These are phyloP conservation scores for Myxozyma neotropica DNA, from an alignment of 805 yeast genomes.

Conservation along the genomic window DNA sequence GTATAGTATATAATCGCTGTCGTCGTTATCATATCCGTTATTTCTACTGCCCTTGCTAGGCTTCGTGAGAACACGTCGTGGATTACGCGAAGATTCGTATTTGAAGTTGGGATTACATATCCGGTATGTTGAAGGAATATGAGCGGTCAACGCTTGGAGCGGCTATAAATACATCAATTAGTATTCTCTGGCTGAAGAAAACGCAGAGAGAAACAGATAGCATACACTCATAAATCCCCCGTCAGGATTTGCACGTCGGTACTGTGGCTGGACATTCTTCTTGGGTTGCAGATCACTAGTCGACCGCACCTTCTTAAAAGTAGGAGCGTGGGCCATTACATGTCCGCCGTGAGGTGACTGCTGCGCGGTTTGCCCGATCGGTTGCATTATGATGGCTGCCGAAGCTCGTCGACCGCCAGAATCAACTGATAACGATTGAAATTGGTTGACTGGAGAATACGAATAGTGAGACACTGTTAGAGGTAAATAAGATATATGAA, in stretches of 20 bases:
- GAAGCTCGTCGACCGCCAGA: conserved; percentile 24
- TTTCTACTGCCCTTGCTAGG: conserved; percentile 82
- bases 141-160: conserved; percentile 72
- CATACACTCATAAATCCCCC: conserved; percentile 37
- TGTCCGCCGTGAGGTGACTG: not conserved
- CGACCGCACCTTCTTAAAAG: conserved; percentile 26
- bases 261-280: conserved; percentile 32
- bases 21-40: conserved; percentile 84
- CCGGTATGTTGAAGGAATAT: conserved; percentile 75
- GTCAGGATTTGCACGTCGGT: conserved; percentile 36
- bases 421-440: conserved; percentile 28
- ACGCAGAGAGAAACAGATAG: not conserved
- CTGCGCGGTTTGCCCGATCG: not conserved
- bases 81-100: conserved; percentile 82
- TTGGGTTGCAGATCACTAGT: conserved; percentile 29
- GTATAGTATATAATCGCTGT: conserved; percentile 86
- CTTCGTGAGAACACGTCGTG: conserved; percentile 88
- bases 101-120: conserved; percentile 84
- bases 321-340: conserved; percentile 14
- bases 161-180: conserved; percentile 57
- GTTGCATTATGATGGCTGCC: conserved; percentile 22
- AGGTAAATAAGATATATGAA: not conserved
- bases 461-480: conserved; percentile 14
- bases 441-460: conserved; percentile 23
- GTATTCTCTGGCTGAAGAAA: not conserved